A percentile compares a stretch with the other conserved stretches of the same genome.
phyloP scores from a whole-genome alignment of 2,329 filamentous ascomycete genomes.

The Podosphaera xanthii region DNA sequence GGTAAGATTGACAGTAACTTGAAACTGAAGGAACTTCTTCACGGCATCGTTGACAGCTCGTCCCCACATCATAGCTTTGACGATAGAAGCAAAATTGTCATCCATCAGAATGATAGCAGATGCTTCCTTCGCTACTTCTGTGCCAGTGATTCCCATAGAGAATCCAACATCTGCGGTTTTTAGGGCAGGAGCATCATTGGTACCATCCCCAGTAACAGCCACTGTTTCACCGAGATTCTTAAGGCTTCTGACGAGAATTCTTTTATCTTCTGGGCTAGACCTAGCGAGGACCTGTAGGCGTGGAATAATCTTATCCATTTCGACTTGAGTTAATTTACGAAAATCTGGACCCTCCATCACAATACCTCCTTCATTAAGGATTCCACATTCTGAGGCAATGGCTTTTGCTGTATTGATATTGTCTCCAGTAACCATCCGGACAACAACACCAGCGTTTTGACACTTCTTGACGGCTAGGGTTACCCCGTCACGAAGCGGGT shows the following conservation, averaged over 20 bases:
- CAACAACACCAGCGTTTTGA: constrained; percentile 43
- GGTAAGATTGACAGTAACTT: constrained; percentile 58
- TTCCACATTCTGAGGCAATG: constrained; percentile 50
- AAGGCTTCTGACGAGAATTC: constrained; percentile 37
- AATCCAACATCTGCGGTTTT: constrained; percentile 45
- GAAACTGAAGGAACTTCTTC: constrained; percentile 31
- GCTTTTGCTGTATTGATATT: constrained; percentile 50
- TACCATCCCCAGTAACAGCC: constrained; percentile 43
- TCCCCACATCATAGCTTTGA: constrained; percentile 38
- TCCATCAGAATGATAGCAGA: constrained; percentile 39
- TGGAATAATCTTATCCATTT: constrained; percentile 35
- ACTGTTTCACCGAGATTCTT: constrained; percentile 43
- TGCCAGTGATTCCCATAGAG: constrained; percentile 44
- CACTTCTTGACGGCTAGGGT: constrained; percentile 43
- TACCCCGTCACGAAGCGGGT: constrained; percentile 47
- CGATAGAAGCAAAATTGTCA: constrained; percentile 39
- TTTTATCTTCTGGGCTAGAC: constrained; percentile 48
- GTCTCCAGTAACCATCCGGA: constrained; percentile 55
- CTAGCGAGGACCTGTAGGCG: constrained; percentile 44
- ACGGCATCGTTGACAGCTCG: constrained; percentile 32
- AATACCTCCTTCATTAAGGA: constrained; percentile 28
- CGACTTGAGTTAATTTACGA: constrained; percentile 32
- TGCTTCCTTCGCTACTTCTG: constrained; percentile 39
- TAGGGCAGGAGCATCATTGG: constrained; percentile 41
- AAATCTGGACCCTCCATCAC: constrained; percentile 50